phyloP scores from a whole-genome alignment of 2,329 filamentous ascomycete species.

The Coniochaeta sp. region DNA sequence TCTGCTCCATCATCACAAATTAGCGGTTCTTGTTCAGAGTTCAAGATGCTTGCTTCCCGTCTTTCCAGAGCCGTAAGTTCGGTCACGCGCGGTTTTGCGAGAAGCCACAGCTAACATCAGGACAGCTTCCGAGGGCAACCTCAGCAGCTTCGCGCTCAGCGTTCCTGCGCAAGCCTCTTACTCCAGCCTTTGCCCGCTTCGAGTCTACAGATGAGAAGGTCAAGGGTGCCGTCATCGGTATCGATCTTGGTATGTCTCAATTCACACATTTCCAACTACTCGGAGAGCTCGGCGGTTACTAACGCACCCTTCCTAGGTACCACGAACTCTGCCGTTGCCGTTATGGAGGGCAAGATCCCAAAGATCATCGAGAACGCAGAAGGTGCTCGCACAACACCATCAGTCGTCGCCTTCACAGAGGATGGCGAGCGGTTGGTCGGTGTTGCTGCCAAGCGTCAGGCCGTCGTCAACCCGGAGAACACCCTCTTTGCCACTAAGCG shows the following conservation, averaged over 20 bases:
- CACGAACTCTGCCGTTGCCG: conserved; percentile 93
- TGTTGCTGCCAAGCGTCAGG: conserved; percentile 96
- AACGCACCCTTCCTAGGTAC: conserved; percentile 46
- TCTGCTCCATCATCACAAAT: conserved; percentile 20
- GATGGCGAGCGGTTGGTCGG: conserved; percentile 94
- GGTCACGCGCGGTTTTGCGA: conserved; percentile 6
- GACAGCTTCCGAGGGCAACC: conserved; percentile 70
- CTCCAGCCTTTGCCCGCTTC: conserved; percentile 69
- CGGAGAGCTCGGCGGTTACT: neutral
- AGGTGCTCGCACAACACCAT: conserved; percentile 86
- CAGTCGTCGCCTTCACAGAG: conserved; percentile 90
- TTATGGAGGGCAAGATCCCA: conserved; percentile 94
- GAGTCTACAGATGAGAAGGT: conserved; percentile 81
- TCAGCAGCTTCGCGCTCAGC: conserved; percentile 61
- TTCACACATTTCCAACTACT: neutral
- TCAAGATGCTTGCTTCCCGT: conserved; percentile 65
- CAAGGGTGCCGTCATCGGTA: conserved; percentile 93
- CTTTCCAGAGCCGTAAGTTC: conserved; percentile 67
- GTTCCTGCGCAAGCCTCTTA: conserved; percentile 61
- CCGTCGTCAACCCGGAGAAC: conserved; percentile 97
- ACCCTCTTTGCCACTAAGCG: conserved; percentile 98
- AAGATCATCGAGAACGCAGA: conserved; percentile 98
- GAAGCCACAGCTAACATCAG: conserved; percentile 14
- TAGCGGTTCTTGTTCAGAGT: conserved; percentile 22
- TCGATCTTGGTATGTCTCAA: conserved; percentile 71